These are phyloP conservation scores for Brasilioporus rufonigricans DNA, from an alignment of 768 basidiomycete genomes.

Conservation along the genomic window DNA sequence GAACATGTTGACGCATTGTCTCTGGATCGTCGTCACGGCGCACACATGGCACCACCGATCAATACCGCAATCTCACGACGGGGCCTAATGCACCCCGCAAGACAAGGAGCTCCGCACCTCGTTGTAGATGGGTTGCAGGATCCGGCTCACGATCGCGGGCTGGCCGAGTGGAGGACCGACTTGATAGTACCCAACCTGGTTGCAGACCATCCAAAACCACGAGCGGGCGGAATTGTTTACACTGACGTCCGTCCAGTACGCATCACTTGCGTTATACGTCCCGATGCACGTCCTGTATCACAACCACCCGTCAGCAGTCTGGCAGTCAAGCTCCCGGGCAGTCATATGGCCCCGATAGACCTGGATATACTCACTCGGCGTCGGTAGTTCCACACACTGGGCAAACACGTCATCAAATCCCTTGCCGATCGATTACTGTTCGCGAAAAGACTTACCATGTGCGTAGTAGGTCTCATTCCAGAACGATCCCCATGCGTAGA, in stretches of 20 bases:
- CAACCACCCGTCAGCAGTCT: too few relatives aligned
- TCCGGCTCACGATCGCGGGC: slow-evolving; percentile 35
- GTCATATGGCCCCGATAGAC: too few relatives aligned
- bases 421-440: background rate
- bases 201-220: slow-evolving; percentile 76
- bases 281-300: slow-evolving; percentile 37
- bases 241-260: slow-evolving; percentile 52
- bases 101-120: slow-evolving; percentile 19
- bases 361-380: background rate
- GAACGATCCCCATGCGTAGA: slow-evolving; percentile 58
- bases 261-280: slow-evolving; percentile 36
- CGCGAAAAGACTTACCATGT: slow-evolving; percentile 37
- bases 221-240: slow-evolving; percentile 58
- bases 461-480: slow-evolving; percentile 52
- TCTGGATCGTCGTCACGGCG: slow-evolving; percentile 32
- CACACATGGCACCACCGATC: too few relatives aligned
- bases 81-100: too few relatives aligned
- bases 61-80: too few relatives aligned
- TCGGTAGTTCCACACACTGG: slow-evolving; percentile 50
- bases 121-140: slow-evolving; percentile 29
- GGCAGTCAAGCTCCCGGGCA: too few relatives aligned
- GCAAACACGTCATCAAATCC: background rate
- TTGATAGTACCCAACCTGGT: slow-evolving; percentile 58
- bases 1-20: slow-evolving; percentile 72
- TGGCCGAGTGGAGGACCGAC: slow-evolving; percentile 37